phyloP scores from a whole-genome alignment of 2,329 filamentous ascomycete genomes.

The Stachybotrys elegans region DNA sequence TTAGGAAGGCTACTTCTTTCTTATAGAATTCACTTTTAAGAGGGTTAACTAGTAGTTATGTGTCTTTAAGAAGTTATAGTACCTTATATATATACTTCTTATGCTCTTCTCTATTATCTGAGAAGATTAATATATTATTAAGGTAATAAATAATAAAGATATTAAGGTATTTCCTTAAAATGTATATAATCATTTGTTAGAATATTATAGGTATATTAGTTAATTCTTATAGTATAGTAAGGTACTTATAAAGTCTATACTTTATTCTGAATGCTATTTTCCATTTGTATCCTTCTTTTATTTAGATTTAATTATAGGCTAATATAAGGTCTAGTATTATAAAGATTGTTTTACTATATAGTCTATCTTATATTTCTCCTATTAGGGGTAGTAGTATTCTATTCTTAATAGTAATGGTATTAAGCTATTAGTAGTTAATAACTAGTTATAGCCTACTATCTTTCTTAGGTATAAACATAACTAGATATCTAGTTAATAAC shows the following conservation, averaged over 20 bases:
- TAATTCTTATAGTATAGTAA: background rate
- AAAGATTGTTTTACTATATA: background rate
- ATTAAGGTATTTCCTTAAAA: background rate
- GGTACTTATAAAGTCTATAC: background rate
- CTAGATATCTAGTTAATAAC: too few species aligned
- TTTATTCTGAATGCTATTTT: background rate
- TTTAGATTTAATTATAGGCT: too few species aligned
- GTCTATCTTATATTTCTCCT: background rate
- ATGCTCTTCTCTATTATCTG: background rate
- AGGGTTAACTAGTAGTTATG: too few species aligned
- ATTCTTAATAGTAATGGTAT: too few species aligned
- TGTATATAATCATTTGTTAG: background rate
- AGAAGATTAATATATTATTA: background rate
- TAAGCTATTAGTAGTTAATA: too few species aligned
- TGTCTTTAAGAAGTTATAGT: too few species aligned
- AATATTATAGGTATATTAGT: background rate
- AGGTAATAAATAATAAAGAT: too few species aligned
- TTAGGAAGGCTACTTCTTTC: too few species aligned
- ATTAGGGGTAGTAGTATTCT: too few species aligned
- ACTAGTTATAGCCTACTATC: background rate
- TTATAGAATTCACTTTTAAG: too few species aligned
- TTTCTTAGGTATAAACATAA: too few species aligned
- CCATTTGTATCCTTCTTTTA: too few species aligned
- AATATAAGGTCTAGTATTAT: background rate
- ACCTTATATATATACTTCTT: background rate